These are phyloP conservation scores for Salix arbutifolia DNA, from an alignment of 345 rosid genomes.

Conservation along the genomic window DNA sequence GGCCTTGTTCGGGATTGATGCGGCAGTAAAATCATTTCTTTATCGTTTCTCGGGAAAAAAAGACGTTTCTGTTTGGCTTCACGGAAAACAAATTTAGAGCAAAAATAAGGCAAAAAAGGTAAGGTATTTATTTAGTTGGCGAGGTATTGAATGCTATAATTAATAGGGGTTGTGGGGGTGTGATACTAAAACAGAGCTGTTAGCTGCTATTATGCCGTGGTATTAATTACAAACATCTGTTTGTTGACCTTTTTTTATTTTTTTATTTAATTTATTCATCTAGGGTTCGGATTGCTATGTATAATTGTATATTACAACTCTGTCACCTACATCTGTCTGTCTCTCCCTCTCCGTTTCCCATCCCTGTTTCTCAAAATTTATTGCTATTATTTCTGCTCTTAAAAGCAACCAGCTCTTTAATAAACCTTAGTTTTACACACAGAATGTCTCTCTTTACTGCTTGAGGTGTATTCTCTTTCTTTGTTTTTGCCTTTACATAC, in stretches of 20 bases:
- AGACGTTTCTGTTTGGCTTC: conserved; percentile 21
- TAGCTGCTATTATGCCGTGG: conserved; percentile 12
- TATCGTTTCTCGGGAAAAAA: background rate
- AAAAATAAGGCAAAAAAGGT: conserved; percentile 3
- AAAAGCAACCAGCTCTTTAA: background rate
- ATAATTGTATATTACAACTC: conserved; percentile 28
- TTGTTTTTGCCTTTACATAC: background rate
- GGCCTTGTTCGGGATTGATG: conserved; percentile 7
- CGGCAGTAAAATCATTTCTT: background rate
- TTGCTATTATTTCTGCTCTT: conserved; percentile 2
- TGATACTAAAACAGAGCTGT: conserved; percentile 5
- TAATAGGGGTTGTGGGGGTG: conserved; percentile 13
- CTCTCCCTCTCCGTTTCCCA: background rate
- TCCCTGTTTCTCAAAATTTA: conserved; percentile 8
- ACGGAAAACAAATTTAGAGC: conserved; percentile 7
- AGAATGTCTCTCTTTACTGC: conserved; percentile 5
- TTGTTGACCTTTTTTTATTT: conserved; percentile 19
- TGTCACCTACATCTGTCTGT: background rate
- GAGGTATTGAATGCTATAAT: conserved; percentile 42
- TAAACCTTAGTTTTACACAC: background rate
- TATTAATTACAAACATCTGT: conserved; percentile 35
- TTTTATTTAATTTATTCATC: background rate
- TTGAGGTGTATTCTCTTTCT: background rate
- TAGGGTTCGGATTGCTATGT: conserved; percentile 11
- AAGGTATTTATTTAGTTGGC: conserved; percentile 22